Evolutionary conservation across 2,329 filamentous ascomycete genomes (phyloP).

Genomic region (Simplicillium aogashimaense): DNA sequence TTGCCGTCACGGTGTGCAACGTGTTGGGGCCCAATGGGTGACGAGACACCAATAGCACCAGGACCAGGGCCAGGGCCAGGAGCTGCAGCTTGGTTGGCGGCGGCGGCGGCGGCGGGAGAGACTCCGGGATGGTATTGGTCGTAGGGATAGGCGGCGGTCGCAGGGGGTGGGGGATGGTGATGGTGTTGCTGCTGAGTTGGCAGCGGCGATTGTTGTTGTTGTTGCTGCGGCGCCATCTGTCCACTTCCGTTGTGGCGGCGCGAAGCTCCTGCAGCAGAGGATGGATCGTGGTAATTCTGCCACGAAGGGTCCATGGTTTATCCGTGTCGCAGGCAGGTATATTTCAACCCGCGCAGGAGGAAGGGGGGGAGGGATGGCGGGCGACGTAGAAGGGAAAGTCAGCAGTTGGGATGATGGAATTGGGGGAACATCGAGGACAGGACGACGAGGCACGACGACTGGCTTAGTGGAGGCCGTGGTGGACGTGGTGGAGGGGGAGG

Average conservation of each 20-base stretch:
- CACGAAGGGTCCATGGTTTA: constrained; percentile 23
- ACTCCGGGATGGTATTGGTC: constrained; percentile 50
- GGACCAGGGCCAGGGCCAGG: constrained; percentile 16
- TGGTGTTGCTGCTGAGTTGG: constrained; percentile 20
- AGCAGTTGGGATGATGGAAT: too few species aligned
- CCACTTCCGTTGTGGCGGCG: constrained; percentile 49
- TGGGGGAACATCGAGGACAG: too few species aligned
- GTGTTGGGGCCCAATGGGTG: constrained; percentile 36
- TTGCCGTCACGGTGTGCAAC: constrained; percentile 64
- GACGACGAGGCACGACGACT: too few species aligned
- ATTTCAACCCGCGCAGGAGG: too few species aligned
- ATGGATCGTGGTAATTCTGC: constrained; percentile 54
- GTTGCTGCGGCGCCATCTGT: constrained; percentile 7
- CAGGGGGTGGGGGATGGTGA: constrained; percentile 16
- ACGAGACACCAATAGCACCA: not conserved
- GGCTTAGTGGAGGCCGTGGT: too few species aligned
- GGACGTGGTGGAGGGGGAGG: too few species aligned
- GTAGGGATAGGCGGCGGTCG: constrained; percentile 54
- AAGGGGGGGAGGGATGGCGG: constrained; percentile 33
- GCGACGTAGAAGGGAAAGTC: constrained; percentile 6
- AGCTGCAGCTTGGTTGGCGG: constrained; percentile 43
- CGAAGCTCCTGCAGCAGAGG: constrained; percentile 41
- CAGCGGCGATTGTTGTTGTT: constrained; percentile 2
- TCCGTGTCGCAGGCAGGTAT: too few species aligned
- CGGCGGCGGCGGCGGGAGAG: constrained; percentile 39